Evolutionary conservation across 148 eudicot genomes (phyloP).

Genomic region (Beta vulgaris): DNA sequence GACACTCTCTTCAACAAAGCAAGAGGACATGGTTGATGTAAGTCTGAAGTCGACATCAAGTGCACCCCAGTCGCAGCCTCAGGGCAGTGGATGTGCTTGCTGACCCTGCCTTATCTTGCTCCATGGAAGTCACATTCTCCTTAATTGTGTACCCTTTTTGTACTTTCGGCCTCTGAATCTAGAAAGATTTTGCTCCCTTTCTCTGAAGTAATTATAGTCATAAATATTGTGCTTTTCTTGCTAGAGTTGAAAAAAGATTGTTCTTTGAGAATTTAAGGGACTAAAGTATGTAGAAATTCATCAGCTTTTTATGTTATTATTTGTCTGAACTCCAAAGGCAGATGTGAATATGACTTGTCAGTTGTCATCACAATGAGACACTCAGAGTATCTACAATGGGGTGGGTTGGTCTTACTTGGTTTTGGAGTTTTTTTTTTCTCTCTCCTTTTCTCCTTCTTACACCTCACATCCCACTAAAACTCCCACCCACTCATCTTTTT

Average conservation of each 20-base stretch:
- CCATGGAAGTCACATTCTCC: constrained; percentile 10
- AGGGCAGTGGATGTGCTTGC: constrained; percentile 46
- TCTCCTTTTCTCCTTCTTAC: not conserved
- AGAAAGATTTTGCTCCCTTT: constrained; percentile 28
- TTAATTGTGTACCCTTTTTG: constrained; percentile 23
- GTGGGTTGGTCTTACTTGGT: too few species aligned
- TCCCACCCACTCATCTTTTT: too few species aligned
- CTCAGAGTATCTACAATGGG: too few species aligned
- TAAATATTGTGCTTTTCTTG: constrained; percentile 10
- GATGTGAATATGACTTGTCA: constrained; percentile 28
- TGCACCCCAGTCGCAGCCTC: constrained; percentile 32
- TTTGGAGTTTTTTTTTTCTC: not conserved
- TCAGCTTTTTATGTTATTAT: constrained; percentile 10
- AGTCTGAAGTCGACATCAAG: constrained; percentile 41
- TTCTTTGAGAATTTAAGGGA: constrained; percentile 21
- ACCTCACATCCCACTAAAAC: too few species aligned
- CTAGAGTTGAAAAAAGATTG: constrained; percentile 22
- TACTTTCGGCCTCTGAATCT: constrained; percentile 22
- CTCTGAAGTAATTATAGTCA: constrained; percentile 17
- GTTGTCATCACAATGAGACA: constrained; percentile 18
- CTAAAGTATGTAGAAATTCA: constrained; percentile 19
- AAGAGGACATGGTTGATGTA: constrained; percentile 73
- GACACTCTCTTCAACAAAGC: constrained; percentile 65
- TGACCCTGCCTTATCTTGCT: constrained; percentile 11
- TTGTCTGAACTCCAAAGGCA: constrained; percentile 14